These are phyloP conservation scores for Rosa hybrid DNA, from an alignment of 331 rosid genomes.

Conservation along the genomic window DNA sequence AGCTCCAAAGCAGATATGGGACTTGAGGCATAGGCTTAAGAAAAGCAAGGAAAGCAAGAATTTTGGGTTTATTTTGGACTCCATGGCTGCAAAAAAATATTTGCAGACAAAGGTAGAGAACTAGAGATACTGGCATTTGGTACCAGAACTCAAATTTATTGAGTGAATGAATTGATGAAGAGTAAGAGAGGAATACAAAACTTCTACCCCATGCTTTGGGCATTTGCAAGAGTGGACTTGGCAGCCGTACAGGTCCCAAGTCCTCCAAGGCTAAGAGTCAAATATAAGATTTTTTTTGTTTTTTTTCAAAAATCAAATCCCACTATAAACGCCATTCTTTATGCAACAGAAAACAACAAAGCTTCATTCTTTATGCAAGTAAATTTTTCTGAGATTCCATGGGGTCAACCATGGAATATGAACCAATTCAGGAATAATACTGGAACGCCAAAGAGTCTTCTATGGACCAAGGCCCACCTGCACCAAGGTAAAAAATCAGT, in stretches of 20 bases:
- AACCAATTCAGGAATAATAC: neutral
- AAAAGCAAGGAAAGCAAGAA: neutral
- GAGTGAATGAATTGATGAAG: neutral
- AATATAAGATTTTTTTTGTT: no score
- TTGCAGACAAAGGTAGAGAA: neutral
- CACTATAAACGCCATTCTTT: neutral
- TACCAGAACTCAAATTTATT: neutral
- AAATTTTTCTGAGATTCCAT: neutral
- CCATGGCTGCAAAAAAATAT: conserved; percentile 20
- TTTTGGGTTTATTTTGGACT: neutral
- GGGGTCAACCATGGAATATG: neutral
- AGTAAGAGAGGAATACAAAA: neutral
- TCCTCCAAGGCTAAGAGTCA: neutral
- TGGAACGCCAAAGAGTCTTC: no score
- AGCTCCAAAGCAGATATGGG: conserved; percentile 5
- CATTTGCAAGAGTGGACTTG: neutral
- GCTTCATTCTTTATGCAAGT: neutral
- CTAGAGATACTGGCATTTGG: neutral
- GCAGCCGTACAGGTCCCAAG: neutral
- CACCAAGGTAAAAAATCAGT: no score
- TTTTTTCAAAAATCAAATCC: neutral
- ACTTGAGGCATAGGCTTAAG: neutral
- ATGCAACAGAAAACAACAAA: neutral
- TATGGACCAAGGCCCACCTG: no score
- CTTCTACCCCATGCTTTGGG: neutral